Base-by-base conservation (phyloP, 164 flowering plant species). In the Sedum album region DNA sequence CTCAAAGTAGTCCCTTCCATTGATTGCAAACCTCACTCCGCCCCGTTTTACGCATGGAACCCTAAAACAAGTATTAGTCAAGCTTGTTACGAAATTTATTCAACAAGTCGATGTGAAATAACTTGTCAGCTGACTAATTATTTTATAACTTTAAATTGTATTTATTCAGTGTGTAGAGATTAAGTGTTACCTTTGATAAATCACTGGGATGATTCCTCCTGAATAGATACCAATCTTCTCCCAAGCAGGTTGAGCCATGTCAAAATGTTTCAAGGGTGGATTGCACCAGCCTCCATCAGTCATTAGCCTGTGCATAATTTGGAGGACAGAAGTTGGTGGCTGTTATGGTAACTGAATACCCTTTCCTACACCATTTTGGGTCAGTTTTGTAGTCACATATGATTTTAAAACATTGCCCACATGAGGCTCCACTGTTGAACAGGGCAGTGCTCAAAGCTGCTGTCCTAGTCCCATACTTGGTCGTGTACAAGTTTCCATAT, bases 201-300 rank as follows among this genome's bases (percentile, higher is more conserved):
- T 0, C 6, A 92, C 89, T 0, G 98, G 98, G 0, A 92, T 77
- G n/a, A 92, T 88, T 0, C 98, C 98, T 0, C 94, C 98, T 30
- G 81, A 71, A 74, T 88, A 88, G 66, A 90, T 83, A n/a, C 80
- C 96, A 26, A 92, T 88, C 81, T 88, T 84, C 60, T 88, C 87
- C 96, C 96, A 90, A 28, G 98, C 91, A 7, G 96, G 98, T 73
- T 92, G 87, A 73, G 98, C 93, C 96, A 93, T 90, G 70, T 93
- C 98, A 61, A 93, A 93, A 62, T 90, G 98, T 72, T 82, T 71
- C 64, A 79, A 86, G 1, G 98, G 97, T 42, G 98, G 96, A 73
- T 93, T 93, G 87, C 96, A 90, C 98, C 98, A 90, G 5, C 98
- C 98, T 5, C 98, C 98, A 66, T 82, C 68, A n/a, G 69, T 87